Evolutionary conservation across 345 rosid genomes (phyloP), one percentile per base, ranked within the genome.

Genomic region (Turnera subulata): DNA sequence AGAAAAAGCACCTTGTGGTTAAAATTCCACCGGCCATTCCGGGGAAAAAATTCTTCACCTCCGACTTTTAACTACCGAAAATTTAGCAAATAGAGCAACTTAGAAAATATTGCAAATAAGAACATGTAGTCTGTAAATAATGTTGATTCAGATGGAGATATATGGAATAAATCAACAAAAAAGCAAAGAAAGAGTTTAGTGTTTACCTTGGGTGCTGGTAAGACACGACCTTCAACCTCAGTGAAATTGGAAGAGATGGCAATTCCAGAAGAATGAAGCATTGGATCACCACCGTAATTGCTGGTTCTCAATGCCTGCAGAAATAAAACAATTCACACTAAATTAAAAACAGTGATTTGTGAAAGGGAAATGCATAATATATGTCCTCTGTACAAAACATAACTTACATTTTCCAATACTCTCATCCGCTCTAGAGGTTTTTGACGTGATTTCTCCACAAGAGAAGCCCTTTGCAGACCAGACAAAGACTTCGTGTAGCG

Each of bases 11-110:
- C 95, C 91, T 83, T 90, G 16, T 79, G 75, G 55, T 83, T 85
- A 24, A 90, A 84, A 73, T 90, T 90, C 97, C 95, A 90, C 13
- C 93, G 74, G 12, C 97, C 97, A 50, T 80, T 82, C 84, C 79
- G 22, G 95, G 93, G 24, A 53, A 53, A 42, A 87, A 78, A 46
- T 84, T 86, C 40, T 80, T 85, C 21, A 2, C 82, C 83, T 20
- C 97, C 97, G 19, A 77, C 76, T 69, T 74, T 83, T 64, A 87
- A 70, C 95, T 90, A 81, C 50, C 33, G 47, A 58, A 37, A 15
- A 7, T 7, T 16, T 22, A 46, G 50, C 50, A 8, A 4, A 22
- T 21, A 20, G 5, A 7, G 50, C 12, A 21, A 18, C 18, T 46
- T 46, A 46, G 25, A 50, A 51, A 35, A 47, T 20, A 37, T 46